phyloP scores from a whole-genome alignment of 2,329 filamentous ascomycete species.

The Huntiella abstrusa region DNA sequence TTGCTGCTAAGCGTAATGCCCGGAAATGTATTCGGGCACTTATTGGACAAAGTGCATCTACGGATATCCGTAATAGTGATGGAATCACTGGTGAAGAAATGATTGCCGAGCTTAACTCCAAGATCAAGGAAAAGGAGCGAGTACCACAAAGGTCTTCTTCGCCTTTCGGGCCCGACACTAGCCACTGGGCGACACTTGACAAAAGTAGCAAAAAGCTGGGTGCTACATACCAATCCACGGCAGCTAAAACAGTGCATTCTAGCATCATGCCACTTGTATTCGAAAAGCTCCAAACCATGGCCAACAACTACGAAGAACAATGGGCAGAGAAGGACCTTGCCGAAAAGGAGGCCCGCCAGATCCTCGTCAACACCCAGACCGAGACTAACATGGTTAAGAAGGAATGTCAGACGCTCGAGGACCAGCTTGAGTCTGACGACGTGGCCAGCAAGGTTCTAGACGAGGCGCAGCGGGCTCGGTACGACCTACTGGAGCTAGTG shows the following conservation, averaged over 20 bases:
- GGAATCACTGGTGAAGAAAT: constrained; percentile 73
- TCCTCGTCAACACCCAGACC: constrained; percentile 45
- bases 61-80: constrained; percentile 64
- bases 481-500: constrained; percentile 30
- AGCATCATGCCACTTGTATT: constrained; percentile 51
- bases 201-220: constrained; percentile 22
- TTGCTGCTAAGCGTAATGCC: constrained; percentile 63
- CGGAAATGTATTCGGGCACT: constrained; percentile 74
- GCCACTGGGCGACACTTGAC: constrained; percentile 18
- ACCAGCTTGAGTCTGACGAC: constrained; percentile 35
- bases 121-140: constrained; percentile 39
- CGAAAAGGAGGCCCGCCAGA: constrained; percentile 46
- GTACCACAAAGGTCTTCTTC: constrained; percentile 59
- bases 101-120: constrained; percentile 56
- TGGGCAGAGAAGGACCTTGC: constrained; percentile 54
- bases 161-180: constrained; percentile 44
- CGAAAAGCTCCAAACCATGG: constrained; percentile 53
- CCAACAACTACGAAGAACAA: constrained; percentile 54
- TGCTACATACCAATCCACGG: constrained; percentile 36
- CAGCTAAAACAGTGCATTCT: constrained; percentile 49
- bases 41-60: constrained; percentile 61
- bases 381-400: constrained; percentile 44
- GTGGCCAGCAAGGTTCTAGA: constrained; percentile 28
- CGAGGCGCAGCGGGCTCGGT: constrained; percentile 31
- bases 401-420: constrained; percentile 38